Evolutionary conservation across 345 rosid genomes (phyloP), one percentile per base, ranked within the genome.

Genomic region (Schrenkiella parvula): DNA sequence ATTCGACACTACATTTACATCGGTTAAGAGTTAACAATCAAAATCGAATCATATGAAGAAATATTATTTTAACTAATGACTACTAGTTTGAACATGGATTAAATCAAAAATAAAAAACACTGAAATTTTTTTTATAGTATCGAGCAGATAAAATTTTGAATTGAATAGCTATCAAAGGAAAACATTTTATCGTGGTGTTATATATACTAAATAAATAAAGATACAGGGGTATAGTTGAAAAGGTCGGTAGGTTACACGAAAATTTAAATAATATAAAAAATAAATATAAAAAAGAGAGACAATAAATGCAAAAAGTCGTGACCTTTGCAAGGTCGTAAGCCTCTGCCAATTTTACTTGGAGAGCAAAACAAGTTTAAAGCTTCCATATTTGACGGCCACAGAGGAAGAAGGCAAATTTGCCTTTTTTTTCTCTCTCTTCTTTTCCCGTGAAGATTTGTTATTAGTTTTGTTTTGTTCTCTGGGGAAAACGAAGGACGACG

Each of bases 361-460:
- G 64, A 52, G 55, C 73, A 74, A 67, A 60, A 67, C 62, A 74
- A 66, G 48, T 42, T 64, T 47, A 34, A 55, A 74, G 69, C 69
- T 68, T 68, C 29, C 18, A 18, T 44, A 47, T 66, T 75, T 76
- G 80, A 65, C 79, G 79, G 79, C 79, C 42, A 60, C 74, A 62
- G 71, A 68, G 74, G 48, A 44, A 70, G 71, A 69, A 70, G 66
- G 70, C 59, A 15, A 68, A 22, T 14, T 41, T n/a, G 68, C 60
- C 67, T 75, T 50, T 14, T 75, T 50, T 14, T 17, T 52, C 38
- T 37, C 48, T 48, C 72, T 64, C 35, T 72, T 26, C 14, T 6
- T 57, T 29, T 25, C 70, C 8, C 15, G n/a, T 66, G 21, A 56
- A 56, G 34, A 18, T 22, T 31, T 63, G 3, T 5, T 34, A 22